phyloP scores from a whole-genome alignment of 2,329 filamentous ascomycete genomes.

The Diaporthe destruens region DNA sequence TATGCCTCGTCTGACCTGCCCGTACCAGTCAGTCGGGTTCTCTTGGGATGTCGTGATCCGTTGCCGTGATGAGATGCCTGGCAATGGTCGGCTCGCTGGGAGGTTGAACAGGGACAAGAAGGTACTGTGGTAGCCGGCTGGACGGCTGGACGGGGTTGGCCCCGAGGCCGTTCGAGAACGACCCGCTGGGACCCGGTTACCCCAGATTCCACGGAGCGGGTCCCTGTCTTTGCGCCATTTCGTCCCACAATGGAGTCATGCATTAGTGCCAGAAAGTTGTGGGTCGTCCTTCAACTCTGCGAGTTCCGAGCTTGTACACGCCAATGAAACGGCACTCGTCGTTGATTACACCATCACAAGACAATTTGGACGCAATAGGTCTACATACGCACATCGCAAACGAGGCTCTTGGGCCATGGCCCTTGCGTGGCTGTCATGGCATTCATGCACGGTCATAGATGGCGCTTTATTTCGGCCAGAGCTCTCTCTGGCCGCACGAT shows the following conservation, averaged over 20 bases:
- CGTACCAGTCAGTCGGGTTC: constrained; percentile 19
- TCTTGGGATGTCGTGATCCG: constrained; percentile 30
- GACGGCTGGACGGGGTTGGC: neutral
- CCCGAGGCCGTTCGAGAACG: constrained; percentile 2
- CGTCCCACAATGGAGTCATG: constrained; percentile 38
- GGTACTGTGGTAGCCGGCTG: neutral
- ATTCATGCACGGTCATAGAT: neutral
- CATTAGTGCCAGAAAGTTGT: constrained; percentile 32
- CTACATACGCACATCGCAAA: neutral
- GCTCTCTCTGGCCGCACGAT: too few species aligned
- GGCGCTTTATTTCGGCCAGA: neutral
- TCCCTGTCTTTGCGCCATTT: constrained; percentile 36
- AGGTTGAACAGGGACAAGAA: constrained; percentile 4
- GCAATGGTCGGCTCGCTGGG: constrained; percentile 6
- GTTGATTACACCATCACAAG: neutral
- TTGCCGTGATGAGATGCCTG: constrained; percentile 24
- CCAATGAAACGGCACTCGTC: neutral
- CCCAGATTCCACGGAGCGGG: constrained; percentile 36
- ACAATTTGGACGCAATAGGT: too few species aligned
- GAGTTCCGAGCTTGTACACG: neutral
- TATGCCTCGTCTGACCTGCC: neutral
- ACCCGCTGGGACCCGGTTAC: constrained; percentile 25
- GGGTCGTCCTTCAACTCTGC: neutral
- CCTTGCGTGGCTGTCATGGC: neutral
- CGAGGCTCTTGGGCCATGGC: neutral